These are phyloP conservation scores for Aspergillus amoenus DNA, from an alignment of 2,329 filamentous ascomycete species.

Conservation along the genomic window DNA sequence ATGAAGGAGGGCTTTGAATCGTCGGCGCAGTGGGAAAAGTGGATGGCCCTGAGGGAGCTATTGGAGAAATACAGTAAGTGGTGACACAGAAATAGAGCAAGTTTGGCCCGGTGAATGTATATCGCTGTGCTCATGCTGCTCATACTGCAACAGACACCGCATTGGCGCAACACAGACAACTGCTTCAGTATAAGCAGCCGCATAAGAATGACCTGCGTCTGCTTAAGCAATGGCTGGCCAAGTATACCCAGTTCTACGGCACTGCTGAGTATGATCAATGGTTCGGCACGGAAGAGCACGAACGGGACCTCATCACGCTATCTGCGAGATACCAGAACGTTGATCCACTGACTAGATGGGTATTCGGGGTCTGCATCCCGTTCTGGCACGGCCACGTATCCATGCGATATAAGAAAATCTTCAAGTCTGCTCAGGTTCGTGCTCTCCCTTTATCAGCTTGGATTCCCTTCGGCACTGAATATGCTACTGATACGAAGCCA, in stretches of 20 bases:
- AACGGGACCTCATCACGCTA: conserved; percentile 3
- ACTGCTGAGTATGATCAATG: conserved; percentile 5
- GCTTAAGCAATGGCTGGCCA: conserved; percentile 4
- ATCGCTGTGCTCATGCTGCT: neutral
- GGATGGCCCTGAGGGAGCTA: conserved; percentile 6
- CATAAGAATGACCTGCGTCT: neutral
- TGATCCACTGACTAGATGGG: conserved; percentile 9
- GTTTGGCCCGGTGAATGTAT: neutral
- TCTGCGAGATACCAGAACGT: conserved; percentile 6
- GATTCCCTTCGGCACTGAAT: neutral
- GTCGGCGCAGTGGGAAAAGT: conserved; percentile 11
- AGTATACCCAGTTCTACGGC: neutral
- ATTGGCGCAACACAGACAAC: conserved; percentile 9
- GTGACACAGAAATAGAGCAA: neutral
- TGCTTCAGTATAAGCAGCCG: conserved; percentile 5
- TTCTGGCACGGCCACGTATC: neutral
- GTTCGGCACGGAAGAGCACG: neutral
- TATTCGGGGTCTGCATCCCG: neutral
- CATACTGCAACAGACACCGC: conserved; percentile 7
- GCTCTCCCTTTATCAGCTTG: too few relatives aligned
- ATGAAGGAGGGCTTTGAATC: conserved; percentile 1
- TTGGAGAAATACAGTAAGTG: conserved; percentile 16
- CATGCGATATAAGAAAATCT: neutral
- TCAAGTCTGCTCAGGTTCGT: too few relatives aligned
- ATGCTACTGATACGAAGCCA: neutral